Base-by-base conservation (phyloP, 2,329 filamentous ascomycete species). In the Dothideomycetes sp. region DNA sequence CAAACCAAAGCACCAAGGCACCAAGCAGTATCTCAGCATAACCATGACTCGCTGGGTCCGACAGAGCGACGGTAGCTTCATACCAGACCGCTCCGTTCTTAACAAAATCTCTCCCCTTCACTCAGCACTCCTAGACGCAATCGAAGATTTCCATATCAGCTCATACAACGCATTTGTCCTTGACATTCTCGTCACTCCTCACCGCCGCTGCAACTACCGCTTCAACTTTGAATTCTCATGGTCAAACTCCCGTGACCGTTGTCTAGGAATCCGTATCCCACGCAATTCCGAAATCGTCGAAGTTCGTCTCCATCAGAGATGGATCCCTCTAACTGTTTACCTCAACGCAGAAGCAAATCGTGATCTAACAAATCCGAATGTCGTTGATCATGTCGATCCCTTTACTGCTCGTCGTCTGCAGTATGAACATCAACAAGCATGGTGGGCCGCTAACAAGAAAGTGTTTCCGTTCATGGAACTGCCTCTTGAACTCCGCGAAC, bases 401-500 rank as follows among this genome's bases (percentile, higher is more conserved):
- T 6, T 13, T 3, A 12, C 19, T 3, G 12, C 6, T 8, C 16
- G 12, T 15, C 12, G 16, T 10, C 27, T 30, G n/a, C 7, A 15
- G 7, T n/a, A 30, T 30, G 10, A 10, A 22, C 20, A 24, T 10
- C 38, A 41, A 15, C n/a, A 11, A 3, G 23, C 12, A 3, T 41
- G 39, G 39, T 35, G 31, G 23, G 16, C 8, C 13, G 24, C 23
- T 11, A 41, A 41, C 24, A 27, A 28, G 9, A 41, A 41, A 24
- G 9, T 11, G 3, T 41, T 41, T 3, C 18, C 18, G 5, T 10
- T 55, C 11, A 17, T 50, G 3, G 22, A 45, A 1, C 35, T 56
- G n/a, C 53, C 54, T 4, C 23, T 29, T 3, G 54, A 56, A 29
- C 33, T 56, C 11, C 49, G 54, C 7, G 42, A 51, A 4, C 6